Evolutionary conservation across 495 filamentous ascomycete genomes (phyloP).

Genomic region (Neurospora discreta): DNA sequence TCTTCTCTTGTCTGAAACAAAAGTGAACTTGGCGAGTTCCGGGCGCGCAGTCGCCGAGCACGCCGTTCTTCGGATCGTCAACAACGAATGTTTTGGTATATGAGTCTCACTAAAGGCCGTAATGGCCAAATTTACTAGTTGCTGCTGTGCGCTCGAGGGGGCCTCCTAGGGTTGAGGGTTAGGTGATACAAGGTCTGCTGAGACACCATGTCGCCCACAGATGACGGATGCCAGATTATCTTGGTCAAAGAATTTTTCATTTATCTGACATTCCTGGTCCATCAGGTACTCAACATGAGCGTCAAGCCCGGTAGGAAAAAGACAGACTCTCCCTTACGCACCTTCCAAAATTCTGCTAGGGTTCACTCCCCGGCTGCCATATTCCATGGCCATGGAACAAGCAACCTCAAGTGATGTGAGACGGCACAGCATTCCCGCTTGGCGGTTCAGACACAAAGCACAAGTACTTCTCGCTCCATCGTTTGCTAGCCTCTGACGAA

Average conservation of each 20-base stretch:
- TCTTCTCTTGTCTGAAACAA: background rate
- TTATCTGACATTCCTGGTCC: slow-evolving; percentile 2
- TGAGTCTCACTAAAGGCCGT: background rate
- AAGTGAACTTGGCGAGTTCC: background rate
- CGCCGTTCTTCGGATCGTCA: background rate
- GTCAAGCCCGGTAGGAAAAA: background rate
- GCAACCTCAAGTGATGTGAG: background rate
- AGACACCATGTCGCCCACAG: slow-evolving; percentile 18
- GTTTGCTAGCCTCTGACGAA: background rate
- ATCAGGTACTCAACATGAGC: background rate
- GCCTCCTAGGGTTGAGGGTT: background rate
- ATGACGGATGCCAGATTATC: slow-evolving; percentile 2
- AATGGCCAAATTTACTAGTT: background rate
- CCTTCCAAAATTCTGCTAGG: background rate
- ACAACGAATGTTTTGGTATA: background rate
- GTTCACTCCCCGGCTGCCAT: background rate
- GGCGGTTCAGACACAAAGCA: slow-evolving; percentile 3
- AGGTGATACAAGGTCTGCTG: slow-evolving; percentile 7
- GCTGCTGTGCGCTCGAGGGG: background rate
- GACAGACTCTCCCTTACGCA: background rate
- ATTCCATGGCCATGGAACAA: background rate
- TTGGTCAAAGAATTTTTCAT: slow-evolving; percentile 3
- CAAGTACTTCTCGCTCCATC: background rate
- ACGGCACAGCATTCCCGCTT: background rate
- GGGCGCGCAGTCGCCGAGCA: background rate